These are phyloP conservation scores for Acephala macrosclerotiorum DNA, from an alignment of 2,329 filamentous ascomycete species.

Conservation along the genomic window DNA sequence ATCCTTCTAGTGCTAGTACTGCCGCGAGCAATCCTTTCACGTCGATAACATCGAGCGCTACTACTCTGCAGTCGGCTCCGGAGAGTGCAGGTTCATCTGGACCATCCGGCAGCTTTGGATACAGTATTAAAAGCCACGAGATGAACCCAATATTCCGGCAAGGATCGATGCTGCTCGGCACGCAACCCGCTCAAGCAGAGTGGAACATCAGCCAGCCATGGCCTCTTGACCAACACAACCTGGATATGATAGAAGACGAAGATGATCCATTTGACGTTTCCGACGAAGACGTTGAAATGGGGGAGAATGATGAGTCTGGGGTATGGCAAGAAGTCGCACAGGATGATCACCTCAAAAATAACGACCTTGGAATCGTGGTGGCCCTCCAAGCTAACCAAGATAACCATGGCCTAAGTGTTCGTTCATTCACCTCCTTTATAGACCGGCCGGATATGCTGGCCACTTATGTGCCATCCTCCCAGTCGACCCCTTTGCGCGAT, in stretches of 20 bases:
- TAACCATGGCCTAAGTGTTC: conserved; percentile 45
- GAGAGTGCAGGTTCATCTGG: background rate
- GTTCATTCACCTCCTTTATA: conserved; percentile 55
- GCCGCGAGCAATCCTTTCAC: background rate
- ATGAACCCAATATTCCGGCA: background rate
- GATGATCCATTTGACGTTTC: conserved; percentile 57
- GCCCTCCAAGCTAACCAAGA: conserved; percentile 41
- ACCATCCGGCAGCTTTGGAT: background rate
- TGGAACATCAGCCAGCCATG: conserved; percentile 3
- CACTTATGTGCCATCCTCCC: conserved; percentile 70
- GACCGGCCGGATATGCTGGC: conserved; percentile 59
- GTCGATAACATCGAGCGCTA: background rate
- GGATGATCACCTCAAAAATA: conserved; percentile 45
- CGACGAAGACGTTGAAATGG: conserved; percentile 68
- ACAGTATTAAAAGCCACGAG: background rate
- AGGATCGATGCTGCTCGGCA: background rate
- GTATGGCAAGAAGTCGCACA: conserved; percentile 47
- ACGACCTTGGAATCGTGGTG: conserved; percentile 41
- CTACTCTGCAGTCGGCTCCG: background rate
- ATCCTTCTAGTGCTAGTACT: conserved; percentile 10
- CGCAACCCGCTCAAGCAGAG: conserved; percentile 3
- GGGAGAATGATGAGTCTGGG: conserved; percentile 60
- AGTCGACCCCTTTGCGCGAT: conserved; percentile 79
- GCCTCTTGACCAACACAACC: background rate
- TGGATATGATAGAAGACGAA: conserved; percentile 29